Evolutionary conservation across 768 basidiomycete genomes (phyloP).

Genomic region (Leccinum rimulosum): DNA sequence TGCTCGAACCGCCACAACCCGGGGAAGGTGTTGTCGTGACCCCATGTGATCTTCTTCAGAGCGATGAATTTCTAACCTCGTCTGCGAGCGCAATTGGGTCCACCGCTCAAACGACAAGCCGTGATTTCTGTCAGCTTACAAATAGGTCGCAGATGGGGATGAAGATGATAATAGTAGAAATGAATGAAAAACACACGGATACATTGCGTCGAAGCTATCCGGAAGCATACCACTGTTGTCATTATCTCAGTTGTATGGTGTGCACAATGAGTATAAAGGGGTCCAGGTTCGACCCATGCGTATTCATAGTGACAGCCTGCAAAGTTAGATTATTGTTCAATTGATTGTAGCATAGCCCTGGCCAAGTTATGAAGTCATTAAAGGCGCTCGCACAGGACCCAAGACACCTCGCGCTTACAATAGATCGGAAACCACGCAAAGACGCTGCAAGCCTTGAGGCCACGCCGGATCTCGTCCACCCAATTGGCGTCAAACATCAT

Average conservation of each 20-base stretch:
- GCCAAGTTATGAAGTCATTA: neutral
- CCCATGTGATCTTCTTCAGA: constrained; percentile 56
- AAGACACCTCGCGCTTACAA: constrained; percentile 39
- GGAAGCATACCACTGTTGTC: too few species aligned
- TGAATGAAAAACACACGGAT: too few species aligned
- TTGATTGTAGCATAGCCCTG: constrained; percentile 79
- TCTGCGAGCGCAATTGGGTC: constrained; percentile 39
- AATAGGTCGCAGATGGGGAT: constrained; percentile 67
- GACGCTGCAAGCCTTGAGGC: constrained; percentile 67
- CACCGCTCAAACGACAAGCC: neutral
- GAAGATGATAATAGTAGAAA: constrained; percentile 39
- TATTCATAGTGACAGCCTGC: constrained; percentile 74
- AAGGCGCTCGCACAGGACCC: neutral
- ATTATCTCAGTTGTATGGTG: too few species aligned
- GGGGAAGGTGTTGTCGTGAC: constrained; percentile 15
- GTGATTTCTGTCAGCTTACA: constrained; percentile 26
- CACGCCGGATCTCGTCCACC: constrained; percentile 75
- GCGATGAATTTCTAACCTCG: constrained; percentile 54
- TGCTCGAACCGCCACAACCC: too few species aligned
- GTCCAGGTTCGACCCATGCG: constrained; percentile 74
- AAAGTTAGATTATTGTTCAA: constrained; percentile 76
- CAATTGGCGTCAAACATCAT: constrained; percentile 77
- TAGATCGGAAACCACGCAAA: constrained; percentile 65
- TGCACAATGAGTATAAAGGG: constrained; percentile 60
- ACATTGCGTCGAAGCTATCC: too few species aligned